Evolutionary conservation across 2,329 filamentous ascomycete genomes (phyloP), one percentile per base, ranked within the genome.

Genomic region (Colletotrichum somersetense): DNA sequence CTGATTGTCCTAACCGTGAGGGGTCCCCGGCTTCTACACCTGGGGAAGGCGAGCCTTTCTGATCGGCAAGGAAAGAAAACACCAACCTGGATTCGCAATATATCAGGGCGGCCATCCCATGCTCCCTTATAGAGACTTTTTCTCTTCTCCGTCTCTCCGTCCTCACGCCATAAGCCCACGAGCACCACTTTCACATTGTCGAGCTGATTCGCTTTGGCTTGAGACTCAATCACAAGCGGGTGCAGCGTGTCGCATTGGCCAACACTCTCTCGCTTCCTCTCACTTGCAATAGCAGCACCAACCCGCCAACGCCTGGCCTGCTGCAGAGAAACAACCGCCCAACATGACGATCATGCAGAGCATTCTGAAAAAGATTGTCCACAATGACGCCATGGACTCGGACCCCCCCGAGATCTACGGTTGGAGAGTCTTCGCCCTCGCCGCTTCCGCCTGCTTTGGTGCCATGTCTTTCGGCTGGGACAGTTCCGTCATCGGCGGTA

Each of bases 351-450:
- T 42, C 26, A 70, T 72, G 70, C 70, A 74, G 40, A 59, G 61
- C 66, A 55, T 82, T 48, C 77, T 86, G 67, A 80, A 76, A 72
- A 83, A 81, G 75, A 85, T 86, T 76, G 83, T 86, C 75, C 82
- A 82, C 76, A 86, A 86, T 79, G 84, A 92, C 76, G 88, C 91
- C 66, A 91, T 92, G 86, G 88, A 86, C 79, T 81, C 82, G 62
- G 91, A 92, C 78, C 91, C 91, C n/a, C 84, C 85, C 63, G 88
- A 92, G 80, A 90, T 92, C 74, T 92, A 92, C 78, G 89, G 89
- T 76, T 92, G 90, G 91, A 86, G 90, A 72, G 89, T 91, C 16
- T 91, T 89, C 75, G 81, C 88, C 72, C 83, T 92, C 70, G 89
- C 91, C 55, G 89, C 85, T 75, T 91, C 89, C 57, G 83, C 83